Base-by-base conservation (phyloP, 2,329 filamentous ascomycete species). In the Neonectria hederae region DNA sequence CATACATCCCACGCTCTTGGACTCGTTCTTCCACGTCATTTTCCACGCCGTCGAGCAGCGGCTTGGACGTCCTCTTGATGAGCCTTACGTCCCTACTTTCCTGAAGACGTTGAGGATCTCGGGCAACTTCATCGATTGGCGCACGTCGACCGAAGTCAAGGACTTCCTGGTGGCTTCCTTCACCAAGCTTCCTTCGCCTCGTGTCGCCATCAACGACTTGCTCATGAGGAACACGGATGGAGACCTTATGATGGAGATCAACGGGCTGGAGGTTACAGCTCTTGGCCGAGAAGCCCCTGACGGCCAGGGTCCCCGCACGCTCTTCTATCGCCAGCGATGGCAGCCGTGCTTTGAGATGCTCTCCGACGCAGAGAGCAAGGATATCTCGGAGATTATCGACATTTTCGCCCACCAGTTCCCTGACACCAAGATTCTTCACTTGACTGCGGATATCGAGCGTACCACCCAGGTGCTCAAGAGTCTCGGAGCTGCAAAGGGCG, bases 11-110 rank as follows among this genome's bases (percentile, higher is more conserved):
- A 71, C 68, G 9, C 67, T 73, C 8, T 61, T 75, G 3, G 72
- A 75, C 52, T 65, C 71, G 13, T 69, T 70, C 61, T 74, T 74
- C 65, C 71, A 74, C 52, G 65, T 70, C 51, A 71, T 74, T 32
- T 72, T 74, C 63, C 59, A 68, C 45, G 70, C 72, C 3, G 60
- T 74, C 8, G 71, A 74, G 54, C 65, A 68, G n/a, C 62, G 67
- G 6, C 64, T 71, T 10, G 72, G 69, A 2, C 64, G 65, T 1
- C 63, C 70, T 24, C 56, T 74, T 5, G 66, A 69, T 42, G 72
- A 72, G 63, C 69, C 69, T 21, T 72, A 72, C 52, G 72, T 73
- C 13, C 71, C 71, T 3, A 70, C 72, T 2, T 74, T 71, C 55
- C 67, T 73, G 65, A 59, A 65, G 26, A 62, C 63, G 1, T 54